Base-by-base conservation (phyloP, 129 eudicot genomes). In the Arctium minus region DNA sequence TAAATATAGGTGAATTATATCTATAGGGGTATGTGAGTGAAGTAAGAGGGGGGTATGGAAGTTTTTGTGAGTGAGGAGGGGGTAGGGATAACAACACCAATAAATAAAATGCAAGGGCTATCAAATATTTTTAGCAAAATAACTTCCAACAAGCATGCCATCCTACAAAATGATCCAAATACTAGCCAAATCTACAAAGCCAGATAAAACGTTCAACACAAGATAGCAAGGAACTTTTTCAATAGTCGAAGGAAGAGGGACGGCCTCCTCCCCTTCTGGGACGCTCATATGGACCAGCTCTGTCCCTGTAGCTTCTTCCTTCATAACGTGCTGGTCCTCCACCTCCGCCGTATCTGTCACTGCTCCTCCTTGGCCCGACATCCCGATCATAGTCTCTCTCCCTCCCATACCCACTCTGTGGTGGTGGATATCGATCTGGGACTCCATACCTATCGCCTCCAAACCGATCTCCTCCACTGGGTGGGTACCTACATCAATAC, bases 231-330 rank as follows among this genome's bases (percentile, higher is more conserved):
- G 3, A 42, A 11, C 11, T 31, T 64, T 56, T 65, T 90, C 85
- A 91, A 76, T 93, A 93, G 53, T 91, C 94, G 39, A 91, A 88
- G 3, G 97, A 79, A 82, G 94, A 86, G 1, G 97, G 92, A 0
- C 91, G 91, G n/a, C 91, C 93, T 42, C 90, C 88, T 31, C 93
- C 94, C 76, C 94, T 87, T 85, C 92, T 86, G 35, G 98, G 97
- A 84, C 93, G 96, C 73, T 95, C 98, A 88, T 95, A 95, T 0
- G 98, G 97, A 68, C 81, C 97, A 11, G 97, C 90, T 83, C 97
- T 89, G 13, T 95, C 98, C 85, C 97, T 88, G 80, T 88, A 91
- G 87, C 75, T 86, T 90, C 93, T 90, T 78, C 91, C 95, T 80
- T 92, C 97, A 73, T 85, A 92, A 42, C 97, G 98, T 29, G 90